phyloP scores from a whole-genome alignment of 257 asterid genomes.

The Thymus quinquecostatus region DNA sequence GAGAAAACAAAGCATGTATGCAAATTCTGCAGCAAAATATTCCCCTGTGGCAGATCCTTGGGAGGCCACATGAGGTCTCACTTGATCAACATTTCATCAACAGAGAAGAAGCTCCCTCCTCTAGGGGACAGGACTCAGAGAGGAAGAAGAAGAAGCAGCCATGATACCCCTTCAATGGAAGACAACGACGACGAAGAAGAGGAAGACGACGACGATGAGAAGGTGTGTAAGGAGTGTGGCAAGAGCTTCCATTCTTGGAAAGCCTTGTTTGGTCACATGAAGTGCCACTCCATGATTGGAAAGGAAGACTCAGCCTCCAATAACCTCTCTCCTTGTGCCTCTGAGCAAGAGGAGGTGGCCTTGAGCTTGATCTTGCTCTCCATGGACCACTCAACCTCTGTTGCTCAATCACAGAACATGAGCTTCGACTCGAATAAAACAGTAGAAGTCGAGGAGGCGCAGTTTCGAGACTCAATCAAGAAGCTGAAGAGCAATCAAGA shows the following conservation, averaged over 20 bases:
- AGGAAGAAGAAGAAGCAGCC: no score
- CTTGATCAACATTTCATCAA: conserved; percentile 47
- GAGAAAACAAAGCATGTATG: conserved; percentile 48
- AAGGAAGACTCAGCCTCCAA: conserved; percentile 38
- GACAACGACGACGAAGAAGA: background rate
- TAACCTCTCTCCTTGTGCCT: background rate
- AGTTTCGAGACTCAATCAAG: no score
- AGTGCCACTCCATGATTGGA: conserved; percentile 50
- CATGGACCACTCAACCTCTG: conserved; percentile 23
- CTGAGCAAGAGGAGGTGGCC: conserved; percentile 79
- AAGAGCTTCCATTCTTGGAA: conserved; percentile 66
- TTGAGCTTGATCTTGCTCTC: conserved; percentile 70
- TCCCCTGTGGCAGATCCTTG: conserved; percentile 42
- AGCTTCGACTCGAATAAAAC: conserved; percentile 8
- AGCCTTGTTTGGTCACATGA: conserved; percentile 75
- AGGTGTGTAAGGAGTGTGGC: conserved; percentile 68
- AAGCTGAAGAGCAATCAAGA: no score
- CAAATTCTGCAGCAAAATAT: conserved; percentile 68
- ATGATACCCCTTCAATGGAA: no score
- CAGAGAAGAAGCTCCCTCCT: conserved; percentile 46
- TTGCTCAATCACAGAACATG: conserved; percentile 19
- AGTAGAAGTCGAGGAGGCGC: no score
- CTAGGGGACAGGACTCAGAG: background rate
- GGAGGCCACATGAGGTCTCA: conserved; percentile 83
- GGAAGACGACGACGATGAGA: background rate